Conservation (phyloP, 1,139 yeast genomes). For the Saccharomyces hybrid region DNA sequence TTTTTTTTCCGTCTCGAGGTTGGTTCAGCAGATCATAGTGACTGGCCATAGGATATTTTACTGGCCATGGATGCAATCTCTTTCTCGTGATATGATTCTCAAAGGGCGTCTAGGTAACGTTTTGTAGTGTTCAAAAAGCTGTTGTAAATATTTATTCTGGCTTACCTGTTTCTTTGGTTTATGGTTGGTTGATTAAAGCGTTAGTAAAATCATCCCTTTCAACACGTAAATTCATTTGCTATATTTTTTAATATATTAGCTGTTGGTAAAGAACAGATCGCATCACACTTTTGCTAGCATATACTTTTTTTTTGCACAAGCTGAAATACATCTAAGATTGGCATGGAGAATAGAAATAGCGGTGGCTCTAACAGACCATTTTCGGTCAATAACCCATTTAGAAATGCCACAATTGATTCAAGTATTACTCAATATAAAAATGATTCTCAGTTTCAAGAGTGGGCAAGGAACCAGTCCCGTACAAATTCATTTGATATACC, state of each 20-base stretch:
- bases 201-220: neutral
- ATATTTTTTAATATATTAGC: neutral
- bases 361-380: conserved; percentile 35
- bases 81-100: neutral
- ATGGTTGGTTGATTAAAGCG: neutral
- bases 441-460: conserved; percentile 38
- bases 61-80: neutral
- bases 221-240: neutral
- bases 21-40: neutral
- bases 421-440: conserved; percentile 15
- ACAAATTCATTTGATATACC: conserved; percentile 4
- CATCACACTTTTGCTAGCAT: neutral
- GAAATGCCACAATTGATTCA: conserved; percentile 31
- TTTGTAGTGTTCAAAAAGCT: neutral
- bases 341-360: conserved; percentile 11
- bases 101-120: neutral
- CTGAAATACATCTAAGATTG: neutral
- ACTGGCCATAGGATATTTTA: neutral
- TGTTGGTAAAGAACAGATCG: neutral
- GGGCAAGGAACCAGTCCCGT: conserved; percentile 31
- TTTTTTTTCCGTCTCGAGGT: neutral
- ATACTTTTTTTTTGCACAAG: neutral
- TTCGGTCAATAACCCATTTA: conserved; percentile 55
- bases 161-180: neutral
- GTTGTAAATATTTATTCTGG: too few species aligned